Base-by-base conservation (phyloP, 1,284 basidiomycete species). In the Cutaneotrichosporon sp. region DNA sequence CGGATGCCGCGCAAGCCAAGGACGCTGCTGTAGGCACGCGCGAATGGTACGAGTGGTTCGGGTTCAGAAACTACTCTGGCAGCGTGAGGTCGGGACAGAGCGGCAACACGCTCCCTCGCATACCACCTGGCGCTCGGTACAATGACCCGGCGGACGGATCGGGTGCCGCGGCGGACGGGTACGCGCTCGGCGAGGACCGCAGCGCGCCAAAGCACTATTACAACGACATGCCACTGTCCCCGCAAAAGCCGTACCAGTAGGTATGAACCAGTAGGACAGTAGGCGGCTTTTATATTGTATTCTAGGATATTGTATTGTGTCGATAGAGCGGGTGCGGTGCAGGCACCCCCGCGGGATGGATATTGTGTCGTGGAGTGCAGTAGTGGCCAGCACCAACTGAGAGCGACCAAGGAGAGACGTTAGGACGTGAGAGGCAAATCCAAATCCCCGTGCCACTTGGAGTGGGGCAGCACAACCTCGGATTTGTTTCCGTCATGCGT, bases 11-110 rank as follows among this genome's bases (percentile, higher is more conserved):
- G 16, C 40, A 42, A 31, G 47, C 13, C 58, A 26, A 36, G 31
- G 31, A 49, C 6, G 46, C 57, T 4, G 22, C 31, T 7, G 34
- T n/a, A 8, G 47, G 46, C 42, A 58, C 58, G 49, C 30, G 47
- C 32, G 47, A 38, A 34, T 65, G 65, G 65, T 65, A 62, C 58
- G 36, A 65, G 49, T 57, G 61, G 53, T 60, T 65, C 34, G 65
- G 65, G 22, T 55, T 65, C 14, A 40, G 47, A 18, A 57, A 22
- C 11, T 62, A 62, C 49, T 56, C 55, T 13, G 31, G 46, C 42
- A 60, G 59, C 59, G 10, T 34, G 32, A 32, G 32, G 51, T 30
- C 22, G 7, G 55, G 55, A 10, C 34, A n/a, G 8, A 30, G 21
- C 21, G 42, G 18, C 42, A 46, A n/a, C 42, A 46, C 42, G 42